Percentiles rank a stretch among this genome's conserved stretches.
These are phyloP conservation scores for Ophiostoma piceae DNA, from an alignment of 2,329 filamentous ascomycete genomes.

Conservation along the genomic window DNA sequence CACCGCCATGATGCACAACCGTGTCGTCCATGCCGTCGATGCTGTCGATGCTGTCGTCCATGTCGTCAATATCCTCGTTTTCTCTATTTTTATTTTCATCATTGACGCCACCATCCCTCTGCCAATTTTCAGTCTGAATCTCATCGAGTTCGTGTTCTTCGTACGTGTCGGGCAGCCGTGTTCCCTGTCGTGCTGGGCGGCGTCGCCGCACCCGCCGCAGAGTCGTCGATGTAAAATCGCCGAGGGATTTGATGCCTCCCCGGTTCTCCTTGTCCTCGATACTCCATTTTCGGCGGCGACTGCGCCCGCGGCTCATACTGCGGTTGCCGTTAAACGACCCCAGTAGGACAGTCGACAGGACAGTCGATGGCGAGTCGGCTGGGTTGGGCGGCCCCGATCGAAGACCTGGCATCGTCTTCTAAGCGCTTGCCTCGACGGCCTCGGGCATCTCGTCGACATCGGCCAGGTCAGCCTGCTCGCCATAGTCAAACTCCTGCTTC, in stretches of 20 bases:
- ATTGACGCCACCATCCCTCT: not conserved
- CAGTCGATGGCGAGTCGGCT: constrained; percentile 30
- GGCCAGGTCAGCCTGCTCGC: constrained; percentile 44
- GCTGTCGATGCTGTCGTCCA: not conserved
- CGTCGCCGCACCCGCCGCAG: not conserved
- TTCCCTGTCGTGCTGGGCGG: not conserved
- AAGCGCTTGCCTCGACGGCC: constrained; percentile 36
- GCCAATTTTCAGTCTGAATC: not conserved
- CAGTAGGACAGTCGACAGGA: constrained; percentile 31
- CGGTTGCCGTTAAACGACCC: constrained; percentile 26
- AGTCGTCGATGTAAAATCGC: constrained; percentile 14
- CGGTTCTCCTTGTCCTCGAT: no score
- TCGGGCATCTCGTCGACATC: constrained; percentile 47
- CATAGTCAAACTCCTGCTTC: constrained; percentile 58
- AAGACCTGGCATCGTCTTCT: constrained; percentile 31
- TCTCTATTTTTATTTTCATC: constrained; percentile 2
- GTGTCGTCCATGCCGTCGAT: not conserved
- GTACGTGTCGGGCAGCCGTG: not conserved
- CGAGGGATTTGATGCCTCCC: not conserved
- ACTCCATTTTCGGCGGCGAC: constrained; percentile 14
- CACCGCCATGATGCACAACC: not conserved
- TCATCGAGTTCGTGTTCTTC: not conserved
- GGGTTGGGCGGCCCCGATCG: constrained; percentile 26
- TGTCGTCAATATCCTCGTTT: not conserved
- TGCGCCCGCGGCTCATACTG: constrained; percentile 20